Base-by-base conservation (phyloP, 352 stramenopile genomes). In the Phytopythium ostracodes region DNA sequence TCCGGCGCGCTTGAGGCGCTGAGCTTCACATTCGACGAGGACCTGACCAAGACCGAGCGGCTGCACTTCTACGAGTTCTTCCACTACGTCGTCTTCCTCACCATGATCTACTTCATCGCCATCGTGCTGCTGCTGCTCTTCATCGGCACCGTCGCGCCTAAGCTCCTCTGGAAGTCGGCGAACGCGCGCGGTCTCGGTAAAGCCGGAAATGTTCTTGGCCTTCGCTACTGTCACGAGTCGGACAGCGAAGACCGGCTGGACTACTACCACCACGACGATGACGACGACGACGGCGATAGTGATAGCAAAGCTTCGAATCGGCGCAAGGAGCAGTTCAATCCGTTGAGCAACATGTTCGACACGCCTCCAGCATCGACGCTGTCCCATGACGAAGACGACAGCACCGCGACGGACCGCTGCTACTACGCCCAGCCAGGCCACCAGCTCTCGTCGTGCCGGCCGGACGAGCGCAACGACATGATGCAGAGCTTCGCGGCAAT, bases 41-140 rank as follows among this genome's bases (percentile, higher is more conserved):
- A 73, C 0, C 75, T 96, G 43, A 79, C 81, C 4, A 56, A 61
- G 6, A 70, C 69, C 1, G 81, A 92, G 57, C 79, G 89, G 56
- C 82, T 96, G 17, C 87, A 94, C 62, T 90, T 96, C 57, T 91
- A 92, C 72, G 87, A 96, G 66, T 94, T 96, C 58, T 96, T 96
- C 75, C 87, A 96, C 76, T 96, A 96, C 59, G 80, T 96, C 33
- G 83, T 96, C 47, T 96, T 96, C 62, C 72, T 96, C 22, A 93
- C 84, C 8, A 92, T 92, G 76, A 91, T 95, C 56, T 95, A 93
- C 79, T 95, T 91, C 61, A 93, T 95, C 51, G 20, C 83, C n/a
- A 92, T 95, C 62, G 82, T 95, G 64, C 57, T 95, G 27, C 72
- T 92, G 33, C 73, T 95, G 43, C 68, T 95, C 11, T 89, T 95